Evolutionary conservation across 2,329 filamentous ascomycete genomes (phyloP).

Genomic region (Phialophora tarda): DNA sequence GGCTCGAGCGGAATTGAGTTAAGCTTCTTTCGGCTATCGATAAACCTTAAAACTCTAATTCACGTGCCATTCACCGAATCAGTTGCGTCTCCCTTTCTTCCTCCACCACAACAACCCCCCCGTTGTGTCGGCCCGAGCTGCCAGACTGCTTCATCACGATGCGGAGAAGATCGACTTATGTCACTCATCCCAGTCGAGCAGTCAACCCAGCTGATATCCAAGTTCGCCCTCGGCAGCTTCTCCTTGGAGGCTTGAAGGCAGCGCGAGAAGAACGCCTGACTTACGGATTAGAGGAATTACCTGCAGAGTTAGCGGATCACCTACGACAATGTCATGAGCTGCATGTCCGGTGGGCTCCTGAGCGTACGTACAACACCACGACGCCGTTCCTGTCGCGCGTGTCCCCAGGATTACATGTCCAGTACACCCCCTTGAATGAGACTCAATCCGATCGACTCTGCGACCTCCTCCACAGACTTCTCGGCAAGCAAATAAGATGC

Average conservation of each 20-base stretch:
- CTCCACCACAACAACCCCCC: neutral
- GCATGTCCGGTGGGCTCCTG: constrained; percentile 78
- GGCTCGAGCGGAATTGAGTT: neutral
- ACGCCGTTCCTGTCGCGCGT: constrained; percentile 76
- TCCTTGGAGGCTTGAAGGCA: constrained; percentile 66
- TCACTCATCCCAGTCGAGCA: constrained; percentile 34
- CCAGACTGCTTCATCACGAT: constrained; percentile 13
- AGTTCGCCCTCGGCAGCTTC: constrained; percentile 60
- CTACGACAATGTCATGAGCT: constrained; percentile 72
- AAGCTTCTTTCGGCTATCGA: constrained; percentile 10
- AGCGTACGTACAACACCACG: constrained; percentile 61
- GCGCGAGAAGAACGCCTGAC: constrained; percentile 82
- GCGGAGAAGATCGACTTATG: constrained; percentile 33
- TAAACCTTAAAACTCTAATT: constrained; percentile 3
- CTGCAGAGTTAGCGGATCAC: constrained; percentile 63
- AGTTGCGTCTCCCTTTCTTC: neutral
- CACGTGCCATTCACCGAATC: neutral
- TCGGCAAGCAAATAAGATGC: constrained; percentile 64
- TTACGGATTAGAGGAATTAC: constrained; percentile 73
- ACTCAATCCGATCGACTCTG: constrained; percentile 57
- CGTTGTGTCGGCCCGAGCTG: neutral
- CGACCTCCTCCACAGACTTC: constrained; percentile 61
- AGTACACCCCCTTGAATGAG: constrained; percentile 66
- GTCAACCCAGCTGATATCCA: constrained; percentile 68
- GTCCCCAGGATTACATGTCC: constrained; percentile 80